These are phyloP conservation scores for Xylariomycetidae sp. DNA, from an alignment of 2,329 filamentous ascomycete species.

Conservation along the genomic window DNA sequence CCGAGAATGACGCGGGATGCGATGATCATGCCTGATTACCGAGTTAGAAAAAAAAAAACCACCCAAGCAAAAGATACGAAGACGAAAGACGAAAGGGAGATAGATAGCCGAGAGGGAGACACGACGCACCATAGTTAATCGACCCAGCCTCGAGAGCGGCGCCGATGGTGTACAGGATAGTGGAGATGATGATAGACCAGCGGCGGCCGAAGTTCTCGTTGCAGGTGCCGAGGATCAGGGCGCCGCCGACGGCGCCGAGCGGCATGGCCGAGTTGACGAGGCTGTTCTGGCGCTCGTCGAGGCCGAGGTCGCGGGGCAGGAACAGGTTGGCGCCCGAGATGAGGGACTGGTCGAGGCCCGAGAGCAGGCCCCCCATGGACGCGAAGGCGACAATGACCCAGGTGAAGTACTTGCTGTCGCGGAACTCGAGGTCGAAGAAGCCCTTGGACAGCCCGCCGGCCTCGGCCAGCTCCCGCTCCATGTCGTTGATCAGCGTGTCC, in stretches of 20 bases:
- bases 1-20: constrained; percentile 64
- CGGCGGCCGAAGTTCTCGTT: constrained; percentile 66
- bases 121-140: constrained; percentile 53
- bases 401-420: constrained; percentile 61
- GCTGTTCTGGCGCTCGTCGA: constrained; percentile 54
- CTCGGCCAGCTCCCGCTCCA: constrained; percentile 36
- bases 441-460: constrained; percentile 25
- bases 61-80: too few relatives aligned
- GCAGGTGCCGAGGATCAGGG: constrained; percentile 59
- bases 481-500: constrained; percentile 34
- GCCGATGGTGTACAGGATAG: constrained; percentile 65
- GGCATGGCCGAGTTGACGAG: constrained; percentile 69
- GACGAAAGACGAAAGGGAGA: too few relatives aligned
- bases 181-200: constrained; percentile 65
- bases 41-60: not conserved
- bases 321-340: constrained; percentile 68
- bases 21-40: constrained; percentile 56
- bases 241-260: constrained; percentile 66
- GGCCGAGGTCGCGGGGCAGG: constrained; percentile 53
- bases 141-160: constrained; percentile 64
- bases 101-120: not conserved
- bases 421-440: constrained; percentile 54
- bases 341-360: constrained; percentile 67
- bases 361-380: constrained; percentile 70
- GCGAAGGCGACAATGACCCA: constrained; percentile 65